Percentiles rank a stretch among this genome's conserved stretches.
phyloP scores from a whole-genome alignment of 805 yeast species.

The Teunomyces gatunensis region DNA sequence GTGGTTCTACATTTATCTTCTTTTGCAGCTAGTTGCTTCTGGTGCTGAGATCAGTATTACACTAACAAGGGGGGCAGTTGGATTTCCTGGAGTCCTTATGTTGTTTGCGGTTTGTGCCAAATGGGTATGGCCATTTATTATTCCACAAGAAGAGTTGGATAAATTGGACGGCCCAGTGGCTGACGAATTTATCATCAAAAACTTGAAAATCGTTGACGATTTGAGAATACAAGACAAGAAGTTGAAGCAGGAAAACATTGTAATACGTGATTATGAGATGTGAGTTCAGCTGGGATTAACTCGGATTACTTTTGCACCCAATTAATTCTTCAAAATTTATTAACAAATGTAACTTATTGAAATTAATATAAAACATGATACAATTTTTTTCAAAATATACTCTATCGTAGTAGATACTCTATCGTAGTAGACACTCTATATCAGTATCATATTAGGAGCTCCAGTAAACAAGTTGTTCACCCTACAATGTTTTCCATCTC shows the following conservation, averaged over 20 bases:
- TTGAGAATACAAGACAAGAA: conserved; percentile 2
- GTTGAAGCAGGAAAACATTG: conserved; percentile 1
- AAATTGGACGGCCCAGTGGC: conserved; percentile 67
- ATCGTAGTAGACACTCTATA: no score
- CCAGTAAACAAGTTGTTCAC: no score
- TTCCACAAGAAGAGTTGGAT: conserved; percentile 58
- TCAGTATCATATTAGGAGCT: no score
- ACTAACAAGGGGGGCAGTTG: conserved; percentile 86
- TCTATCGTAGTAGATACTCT: no score
- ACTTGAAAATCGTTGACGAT: conserved; percentile 26
- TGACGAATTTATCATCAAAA: conserved; percentile 52
- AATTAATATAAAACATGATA: no score
- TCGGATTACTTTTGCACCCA: background rate
- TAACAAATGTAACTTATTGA: no score
- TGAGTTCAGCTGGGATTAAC: background rate
- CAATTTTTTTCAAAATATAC: no score
- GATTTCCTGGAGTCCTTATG: conserved; percentile 84
- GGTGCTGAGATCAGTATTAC: conserved; percentile 83
- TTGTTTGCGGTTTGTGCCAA: conserved; percentile 62
- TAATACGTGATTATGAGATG: background rate
- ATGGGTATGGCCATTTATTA: conserved; percentile 58
- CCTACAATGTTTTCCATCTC: no score
- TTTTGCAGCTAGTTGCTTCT: conserved; percentile 63
- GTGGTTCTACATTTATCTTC: conserved; percentile 55
- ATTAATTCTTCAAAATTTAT: background rate